These are phyloP conservation scores for Gentiana dahurica DNA, from an alignment of 257 asterid species.

Conservation along the genomic window DNA sequence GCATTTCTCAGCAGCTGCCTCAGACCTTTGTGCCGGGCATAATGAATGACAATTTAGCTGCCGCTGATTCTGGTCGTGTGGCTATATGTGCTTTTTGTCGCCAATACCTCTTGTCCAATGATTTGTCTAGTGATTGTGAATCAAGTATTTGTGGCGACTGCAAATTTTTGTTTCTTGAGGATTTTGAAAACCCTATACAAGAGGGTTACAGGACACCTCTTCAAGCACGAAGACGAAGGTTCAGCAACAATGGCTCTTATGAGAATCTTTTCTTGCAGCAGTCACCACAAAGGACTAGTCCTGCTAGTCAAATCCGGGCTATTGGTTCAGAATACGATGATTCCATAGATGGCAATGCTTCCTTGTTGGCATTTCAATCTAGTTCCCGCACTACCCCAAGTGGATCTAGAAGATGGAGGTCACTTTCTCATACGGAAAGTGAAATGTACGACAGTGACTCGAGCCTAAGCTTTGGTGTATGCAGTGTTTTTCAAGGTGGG, in stretches of 20 bases:
- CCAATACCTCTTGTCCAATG: slow-evolving; percentile 26
- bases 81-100: slow-evolving; percentile 57
- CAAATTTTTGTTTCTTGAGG: slow-evolving; percentile 66
- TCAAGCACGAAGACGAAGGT: slow-evolving; percentile 25
- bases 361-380: not conserved
- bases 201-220: slow-evolving; percentile 30
- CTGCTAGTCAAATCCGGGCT: slow-evolving; percentile 45
- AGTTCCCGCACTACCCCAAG: slow-evolving; percentile 51
- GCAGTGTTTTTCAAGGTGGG: slow-evolving; percentile 43
- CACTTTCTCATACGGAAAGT: slow-evolving; percentile 64
- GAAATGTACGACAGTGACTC: slow-evolving; percentile 76
- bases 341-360: slow-evolving; percentile 16
- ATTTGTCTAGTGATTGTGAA: slow-evolving; percentile 37
- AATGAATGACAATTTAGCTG: slow-evolving; percentile 15
- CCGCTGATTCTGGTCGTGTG: slow-evolving; percentile 10
- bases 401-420: slow-evolving; percentile 64
- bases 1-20: slow-evolving; percentile 29
- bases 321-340: slow-evolving; percentile 25
- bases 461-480: slow-evolving; percentile 55
- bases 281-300: slow-evolving; percentile 35
- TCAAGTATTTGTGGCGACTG: slow-evolving; percentile 64
- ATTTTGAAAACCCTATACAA: slow-evolving; percentile 40
- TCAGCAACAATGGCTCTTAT: slow-evolving; percentile 51
- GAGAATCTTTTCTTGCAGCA: slow-evolving; percentile 54
- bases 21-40: slow-evolving; percentile 19